Base-by-base conservation (phyloP, 2,329 filamentous ascomycete species). In the Graphium sp. region DNA sequence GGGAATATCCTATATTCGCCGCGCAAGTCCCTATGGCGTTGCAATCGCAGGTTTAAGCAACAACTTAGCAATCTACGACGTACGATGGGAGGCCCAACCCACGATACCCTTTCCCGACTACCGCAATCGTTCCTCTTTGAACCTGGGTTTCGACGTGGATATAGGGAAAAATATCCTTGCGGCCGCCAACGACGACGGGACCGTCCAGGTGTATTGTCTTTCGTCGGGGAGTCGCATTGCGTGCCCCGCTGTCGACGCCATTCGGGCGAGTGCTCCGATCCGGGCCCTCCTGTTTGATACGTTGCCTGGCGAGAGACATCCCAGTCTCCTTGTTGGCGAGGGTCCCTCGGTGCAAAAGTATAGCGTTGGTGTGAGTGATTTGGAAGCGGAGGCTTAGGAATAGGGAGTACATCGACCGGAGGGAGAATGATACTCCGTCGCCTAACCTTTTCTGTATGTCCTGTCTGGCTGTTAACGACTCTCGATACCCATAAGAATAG, bases 1-100 rank as follows among this genome's bases (percentile, higher is more conserved):
- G 7, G 16, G 20, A n/a, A n/a, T 27, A n/a, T 18, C 16, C 25
- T n/a, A 12, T 18, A 18, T 18, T 4, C 25, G 16, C 4, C 16
- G 20, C 16, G 25, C 16, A n/a, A 27, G 20, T 6, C 25, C 25
- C 16, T 27, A 67, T 37, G 58, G 62, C 24, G 47, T 73, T 13
- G 47, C 75, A 3, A 60, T 62, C 4, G 58, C 65, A 0, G 66
- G 68, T 2, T 45, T 69, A 2, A 39, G 46, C 18, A 55, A 53
- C 40, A 50, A 41, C 30, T 62, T 75, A 49, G 52, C 52, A 2
- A 45, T 73, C 5, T 75, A 71, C 39, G 71, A 76, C 35, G 35
- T 65, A 18, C 65, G 71, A 2, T 67, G 55, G 33, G 5, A 24
- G 21, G 40, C 46, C 1, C 35, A 27, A 5, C 56, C 67, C 0